Base-by-base conservation (phyloP, 2,329 filamentous ascomycete genomes). In the Stagonosporopsis rhizophila region DNA sequence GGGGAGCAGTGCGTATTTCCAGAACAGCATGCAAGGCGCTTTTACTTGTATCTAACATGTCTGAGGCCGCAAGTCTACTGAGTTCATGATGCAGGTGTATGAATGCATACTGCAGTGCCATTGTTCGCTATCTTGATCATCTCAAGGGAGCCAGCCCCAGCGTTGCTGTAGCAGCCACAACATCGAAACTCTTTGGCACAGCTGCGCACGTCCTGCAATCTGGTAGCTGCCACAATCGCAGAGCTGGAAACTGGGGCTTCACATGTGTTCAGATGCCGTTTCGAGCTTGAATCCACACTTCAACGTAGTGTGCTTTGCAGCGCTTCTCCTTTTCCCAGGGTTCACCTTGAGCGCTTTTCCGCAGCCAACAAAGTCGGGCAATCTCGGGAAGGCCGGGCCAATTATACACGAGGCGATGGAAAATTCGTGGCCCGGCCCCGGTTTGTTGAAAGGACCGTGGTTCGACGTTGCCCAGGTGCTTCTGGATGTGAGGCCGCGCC, bases 141-240 rank as follows among this genome's bases (percentile, higher is more conserved):
- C 41, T 48, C 40, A 49, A 56, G 39, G 39, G 35, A 52, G 49
- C 30, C 44, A 20, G 19, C 35, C 52, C 56, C 19, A 52, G 53
- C 57, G 60, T 65, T 67, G 63, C 63, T 60, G 61, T 63, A 65
- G 65, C 63, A 67, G 61, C 66, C 54, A 61, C 44, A 60, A 55
- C 58, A 51, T 46, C 41, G 41, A 51, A 51, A 30, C 37, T 40
- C 52, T 45, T 22, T 58, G 54, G 58, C 50, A 46, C 60, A 53
- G 48, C 55, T 46, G 20, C 20, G 55, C 58, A 58, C 60, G 50
- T 49, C 58, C 60, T 56, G 53, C 61, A 57, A 58, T 59, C 32
- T 51, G 57, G 60, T 44, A 52, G 44, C 44, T 40, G 44, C 56
- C 48, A 17, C 45, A 39, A 40, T 50, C 56, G 49, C 48, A 55